Base-by-base conservation (phyloP, 768 basidiomycete species). In the Rhodotorula diobovata region DNA sequence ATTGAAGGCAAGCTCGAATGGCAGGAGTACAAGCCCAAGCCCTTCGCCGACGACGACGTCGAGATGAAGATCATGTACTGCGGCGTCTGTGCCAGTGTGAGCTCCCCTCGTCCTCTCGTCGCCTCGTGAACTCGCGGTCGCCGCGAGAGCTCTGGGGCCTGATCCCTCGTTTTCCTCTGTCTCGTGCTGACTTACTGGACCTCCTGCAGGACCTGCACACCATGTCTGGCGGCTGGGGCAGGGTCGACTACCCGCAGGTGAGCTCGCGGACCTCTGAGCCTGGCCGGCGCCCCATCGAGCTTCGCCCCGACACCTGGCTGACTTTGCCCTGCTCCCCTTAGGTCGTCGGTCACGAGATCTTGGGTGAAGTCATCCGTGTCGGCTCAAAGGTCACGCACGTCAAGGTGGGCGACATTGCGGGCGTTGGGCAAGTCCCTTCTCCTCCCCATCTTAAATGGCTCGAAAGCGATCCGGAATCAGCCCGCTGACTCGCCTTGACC, bases 341-440 rank as follows among this genome's bases (percentile, higher is more conserved):
- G n/a, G n/a, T n/a, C n/a, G n/a, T n/a, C n/a, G 73, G 73, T 5
- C 73, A 74, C 63, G 73, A 74, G 65, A 51, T 72, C 25, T 30
- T 63, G 28, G 56, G 56, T 37, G 41, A 39, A 2, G 55, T 84
- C 48, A 82, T 82, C 34, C 80, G 82, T 20, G 85, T 89, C 68
- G 87, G 88, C 4, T 78, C 83, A 14, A 82, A 85, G 54, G 86
- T 87, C 55, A 82, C 76, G 8, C 83, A 83, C 60, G 82, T 87
- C 81, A 86, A 86, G 76, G 81, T 84, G 16, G 87, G 87, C 34
- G 85, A 87, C 76, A 78, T 84, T 16, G 87, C 83, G 70, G 87
- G 87, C 45, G 83, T 84, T 11, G 82, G 83, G 51, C 30, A 16
- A 12, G 51, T 16, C 14, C 20, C 45, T 15, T 43, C 41, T 43